A percentile compares a stretch with the other conserved stretches of the same genome.
phyloP scores from a whole-genome alignment of 2,329 filamentous ascomycete species.

The Scorias spongiosa region DNA sequence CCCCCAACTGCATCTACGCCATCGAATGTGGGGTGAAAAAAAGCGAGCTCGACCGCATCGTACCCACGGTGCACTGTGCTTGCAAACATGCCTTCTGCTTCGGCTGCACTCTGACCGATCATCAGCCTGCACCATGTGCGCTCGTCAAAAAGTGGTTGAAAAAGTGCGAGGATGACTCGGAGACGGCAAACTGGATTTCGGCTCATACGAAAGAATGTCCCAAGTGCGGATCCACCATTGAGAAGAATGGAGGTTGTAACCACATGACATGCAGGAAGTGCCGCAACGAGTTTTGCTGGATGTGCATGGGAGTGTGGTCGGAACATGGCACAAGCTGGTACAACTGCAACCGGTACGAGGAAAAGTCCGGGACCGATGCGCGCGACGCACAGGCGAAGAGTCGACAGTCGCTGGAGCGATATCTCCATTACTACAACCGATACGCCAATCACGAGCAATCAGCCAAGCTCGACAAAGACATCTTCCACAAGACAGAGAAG shows the following conservation, averaged over 20 bases:
- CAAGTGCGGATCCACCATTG: constrained; percentile 89
- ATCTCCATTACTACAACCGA: constrained; percentile 96
- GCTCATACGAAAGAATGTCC: constrained; percentile 98
- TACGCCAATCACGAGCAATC: constrained; percentile 99
- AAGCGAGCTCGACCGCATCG: constrained; percentile 68
- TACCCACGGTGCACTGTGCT: constrained; percentile 75
- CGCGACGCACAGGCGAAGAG: constrained; percentile 85
- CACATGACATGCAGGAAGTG: constrained; percentile 97
- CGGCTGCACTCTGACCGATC: constrained; percentile 75
- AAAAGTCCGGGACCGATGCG: constrained; percentile 84
- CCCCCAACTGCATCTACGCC: constrained; percentile 90
- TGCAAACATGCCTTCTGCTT: constrained; percentile 91
- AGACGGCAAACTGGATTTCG: constrained; percentile 98
- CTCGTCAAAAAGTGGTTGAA: constrained; percentile 93
- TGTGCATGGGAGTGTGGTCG: constrained; percentile 98
- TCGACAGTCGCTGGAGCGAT: constrained; percentile 81
- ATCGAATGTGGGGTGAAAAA: constrained; percentile 79
- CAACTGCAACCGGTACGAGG: constrained; percentile 94
- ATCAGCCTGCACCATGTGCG: constrained; percentile 82
- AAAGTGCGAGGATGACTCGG: constrained; percentile 95
- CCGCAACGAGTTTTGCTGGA: constrained; percentile 97
- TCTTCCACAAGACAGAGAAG: constrained; percentile 91
- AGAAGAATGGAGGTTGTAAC: constrained; percentile 97
- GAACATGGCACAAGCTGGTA: constrained; percentile 99
- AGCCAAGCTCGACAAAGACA: constrained; percentile 88